A percentile compares a stretch with the other conserved stretches of the same genome.
Conservation (phyloP, 176 grass and related monocot genomes). For the Saccharum spontaneum region DNA sequence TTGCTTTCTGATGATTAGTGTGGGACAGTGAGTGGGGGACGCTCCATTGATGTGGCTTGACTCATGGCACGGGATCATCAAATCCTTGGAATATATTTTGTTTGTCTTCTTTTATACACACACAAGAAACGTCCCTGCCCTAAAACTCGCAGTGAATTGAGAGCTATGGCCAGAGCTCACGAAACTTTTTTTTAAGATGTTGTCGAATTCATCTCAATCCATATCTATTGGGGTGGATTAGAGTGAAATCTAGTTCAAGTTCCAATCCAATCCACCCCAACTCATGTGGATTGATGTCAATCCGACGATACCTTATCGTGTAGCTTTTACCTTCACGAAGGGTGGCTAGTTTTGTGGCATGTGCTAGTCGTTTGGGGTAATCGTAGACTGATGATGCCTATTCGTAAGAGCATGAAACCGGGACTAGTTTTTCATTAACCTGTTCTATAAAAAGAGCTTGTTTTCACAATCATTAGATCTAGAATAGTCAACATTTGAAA, state of each 20-base stretch:
- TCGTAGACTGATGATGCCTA: neutral
- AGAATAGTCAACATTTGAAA: neutral
- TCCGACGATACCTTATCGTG: too few species aligned
- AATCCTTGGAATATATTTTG: neutral
- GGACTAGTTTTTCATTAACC: neutral
- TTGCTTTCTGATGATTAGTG: constrained; percentile 38
- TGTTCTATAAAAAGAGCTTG: neutral
- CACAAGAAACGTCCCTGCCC: neutral
- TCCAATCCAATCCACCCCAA: too few species aligned
- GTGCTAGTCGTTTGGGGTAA: neutral
- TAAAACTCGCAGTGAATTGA: too few species aligned
- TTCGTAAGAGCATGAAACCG: neutral
- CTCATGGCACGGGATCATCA: neutral
- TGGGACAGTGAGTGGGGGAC: constrained; percentile 1
- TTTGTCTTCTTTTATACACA: constrained; percentile 34
- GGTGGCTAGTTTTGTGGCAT: neutral
- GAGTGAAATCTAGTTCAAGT: too few species aligned
- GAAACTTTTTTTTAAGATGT: too few species aligned
- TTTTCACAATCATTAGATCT: neutral
- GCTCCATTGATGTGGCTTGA: constrained; percentile 3
- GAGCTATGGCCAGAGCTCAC: neutral
- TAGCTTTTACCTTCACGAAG: neutral
- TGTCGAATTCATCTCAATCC: too few species aligned
- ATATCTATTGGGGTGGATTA: too few species aligned
- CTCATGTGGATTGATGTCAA: too few species aligned